Conservation (phyloP, 73 alveolate genomes). For the Paramecium primaurelia region DNA sequence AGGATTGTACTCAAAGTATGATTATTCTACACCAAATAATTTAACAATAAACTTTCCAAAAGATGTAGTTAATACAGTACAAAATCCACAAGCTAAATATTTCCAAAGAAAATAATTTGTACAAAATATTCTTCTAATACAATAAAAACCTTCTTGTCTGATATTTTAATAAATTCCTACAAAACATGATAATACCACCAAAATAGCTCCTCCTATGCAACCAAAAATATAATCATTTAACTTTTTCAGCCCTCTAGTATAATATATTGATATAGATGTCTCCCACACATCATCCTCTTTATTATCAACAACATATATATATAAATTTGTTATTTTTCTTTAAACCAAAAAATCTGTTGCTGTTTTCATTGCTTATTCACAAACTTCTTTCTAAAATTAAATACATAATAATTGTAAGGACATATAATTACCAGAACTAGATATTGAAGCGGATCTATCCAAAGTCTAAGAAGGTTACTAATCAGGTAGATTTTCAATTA, state of each 20-base stretch:
- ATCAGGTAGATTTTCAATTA: not conserved
- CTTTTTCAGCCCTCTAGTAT: not conserved
- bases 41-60: not conserved
- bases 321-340: not conserved
- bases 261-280: not conserved
- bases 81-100: conserved; percentile 28
- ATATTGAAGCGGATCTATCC: not conserved
- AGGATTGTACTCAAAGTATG: not conserved
- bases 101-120: not conserved
- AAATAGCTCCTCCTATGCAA: not conserved
- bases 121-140: conserved; percentile 26
- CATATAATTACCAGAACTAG: not conserved
- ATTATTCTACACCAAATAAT: conserved; percentile 21
- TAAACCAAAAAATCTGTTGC: conserved; percentile 43
- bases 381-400: not conserved
- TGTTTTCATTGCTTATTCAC: conserved; percentile 48
- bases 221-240: not conserved
- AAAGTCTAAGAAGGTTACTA: not conserved
- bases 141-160: conserved; percentile 2
- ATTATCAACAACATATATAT: conserved; percentile 31
- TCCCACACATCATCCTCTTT: conserved; percentile 47
- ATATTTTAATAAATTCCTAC: not conserved
- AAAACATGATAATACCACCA: not conserved
- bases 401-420: not conserved
- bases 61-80: conserved; percentile 4